Evolutionary conservation across 2,329 filamentous ascomycete genomes (phyloP).

Genomic region (Hymenoscyphus scutula): DNA sequence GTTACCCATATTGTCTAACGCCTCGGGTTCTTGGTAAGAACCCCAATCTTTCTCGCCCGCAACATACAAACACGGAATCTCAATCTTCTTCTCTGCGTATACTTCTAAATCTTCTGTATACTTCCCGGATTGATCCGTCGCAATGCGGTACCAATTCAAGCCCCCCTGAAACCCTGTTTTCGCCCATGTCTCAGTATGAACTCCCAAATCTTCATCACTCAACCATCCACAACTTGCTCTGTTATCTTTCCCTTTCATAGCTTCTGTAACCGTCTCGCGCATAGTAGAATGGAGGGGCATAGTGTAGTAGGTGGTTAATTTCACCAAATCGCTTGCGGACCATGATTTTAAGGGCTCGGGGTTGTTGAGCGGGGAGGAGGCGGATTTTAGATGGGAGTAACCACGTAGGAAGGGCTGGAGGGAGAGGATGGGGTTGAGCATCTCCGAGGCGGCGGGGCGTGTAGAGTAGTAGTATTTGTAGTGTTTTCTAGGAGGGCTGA

Average conservation of each 20-base stretch:
- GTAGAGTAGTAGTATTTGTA: constrained; percentile 68
- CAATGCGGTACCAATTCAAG: constrained; percentile 65
- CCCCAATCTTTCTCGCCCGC: constrained; percentile 64
- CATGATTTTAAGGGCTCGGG: constrained; percentile 54
- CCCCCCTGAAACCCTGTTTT: constrained; percentile 64
- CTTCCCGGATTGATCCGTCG: constrained; percentile 47
- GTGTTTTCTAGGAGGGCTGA: constrained; percentile 60
- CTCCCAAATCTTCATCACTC: constrained; percentile 51
- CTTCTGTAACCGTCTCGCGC: constrained; percentile 53
- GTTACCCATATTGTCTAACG: constrained; percentile 54
- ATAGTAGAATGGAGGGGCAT: constrained; percentile 59
- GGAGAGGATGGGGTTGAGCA: constrained; percentile 49
- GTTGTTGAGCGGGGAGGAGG: constrained; percentile 54
- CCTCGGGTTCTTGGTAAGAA: constrained; percentile 54
- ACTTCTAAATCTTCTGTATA: constrained; percentile 52
- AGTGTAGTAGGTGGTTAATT: constrained; percentile 67
- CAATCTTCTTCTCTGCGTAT: constrained; percentile 59
- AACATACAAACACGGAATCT: constrained; percentile 61
- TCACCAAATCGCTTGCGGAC: constrained; percentile 54
- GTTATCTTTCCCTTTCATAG: constrained; percentile 53
- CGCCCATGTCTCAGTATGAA: constrained; percentile 60
- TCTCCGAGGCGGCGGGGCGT: constrained; percentile 45
- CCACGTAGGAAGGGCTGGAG: constrained; percentile 61
- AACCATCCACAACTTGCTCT: constrained; percentile 49
- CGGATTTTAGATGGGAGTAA: constrained; percentile 68